These are phyloP conservation scores for Prunus davidiana DNA, from an alignment of 306 rosid genomes.

Conservation along the genomic window DNA sequence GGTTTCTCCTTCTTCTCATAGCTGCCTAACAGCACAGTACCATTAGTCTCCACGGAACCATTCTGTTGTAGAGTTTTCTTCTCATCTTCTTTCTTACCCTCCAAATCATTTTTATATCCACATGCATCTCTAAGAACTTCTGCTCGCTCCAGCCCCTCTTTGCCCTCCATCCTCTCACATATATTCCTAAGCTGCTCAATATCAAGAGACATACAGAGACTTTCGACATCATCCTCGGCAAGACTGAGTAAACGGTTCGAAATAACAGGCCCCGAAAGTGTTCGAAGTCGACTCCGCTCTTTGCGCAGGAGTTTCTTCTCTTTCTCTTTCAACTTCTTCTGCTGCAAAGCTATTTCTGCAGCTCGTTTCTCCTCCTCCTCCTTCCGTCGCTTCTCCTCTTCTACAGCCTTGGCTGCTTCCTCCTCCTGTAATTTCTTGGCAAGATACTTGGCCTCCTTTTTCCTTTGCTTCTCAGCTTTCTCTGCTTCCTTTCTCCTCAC, in stretches of 20 bases:
- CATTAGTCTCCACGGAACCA: conserved; percentile 59
- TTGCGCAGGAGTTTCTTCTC: conserved; percentile 96
- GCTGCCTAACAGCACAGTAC: conserved; percentile 36
- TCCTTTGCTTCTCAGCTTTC: conserved; percentile 88
- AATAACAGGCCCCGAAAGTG: conserved; percentile 56
- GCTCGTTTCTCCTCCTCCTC: conserved; percentile 80
- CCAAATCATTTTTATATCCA: conserved; percentile 38
- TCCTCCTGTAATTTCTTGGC: conserved; percentile 90
- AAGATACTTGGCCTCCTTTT: conserved; percentile 75
- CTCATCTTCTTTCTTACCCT: conserved; percentile 36
- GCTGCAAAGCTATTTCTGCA: conserved; percentile 80
- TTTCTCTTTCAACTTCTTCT: conserved; percentile 80
- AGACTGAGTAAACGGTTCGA: conserved; percentile 49
- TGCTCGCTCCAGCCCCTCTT: conserved; percentile 48
- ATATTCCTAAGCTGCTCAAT: conserved; percentile 59
- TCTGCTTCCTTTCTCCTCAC: conserved; percentile 78
- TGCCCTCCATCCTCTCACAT: conserved; percentile 73
- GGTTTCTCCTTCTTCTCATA: conserved; percentile 85
- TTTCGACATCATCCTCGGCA: conserved; percentile 70
- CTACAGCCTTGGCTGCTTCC: conserved; percentile 81
- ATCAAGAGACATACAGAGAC: conserved; percentile 66
- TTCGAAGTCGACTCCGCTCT: conserved; percentile 80
- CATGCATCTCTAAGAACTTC: conserved; percentile 51
- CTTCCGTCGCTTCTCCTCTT: conserved; percentile 67
- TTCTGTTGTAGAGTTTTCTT: conserved; percentile 44